These are phyloP conservation scores for Neofusicoccum cordaticola DNA, from an alignment of 2,329 filamentous ascomycete species.

Conservation along the genomic window DNA sequence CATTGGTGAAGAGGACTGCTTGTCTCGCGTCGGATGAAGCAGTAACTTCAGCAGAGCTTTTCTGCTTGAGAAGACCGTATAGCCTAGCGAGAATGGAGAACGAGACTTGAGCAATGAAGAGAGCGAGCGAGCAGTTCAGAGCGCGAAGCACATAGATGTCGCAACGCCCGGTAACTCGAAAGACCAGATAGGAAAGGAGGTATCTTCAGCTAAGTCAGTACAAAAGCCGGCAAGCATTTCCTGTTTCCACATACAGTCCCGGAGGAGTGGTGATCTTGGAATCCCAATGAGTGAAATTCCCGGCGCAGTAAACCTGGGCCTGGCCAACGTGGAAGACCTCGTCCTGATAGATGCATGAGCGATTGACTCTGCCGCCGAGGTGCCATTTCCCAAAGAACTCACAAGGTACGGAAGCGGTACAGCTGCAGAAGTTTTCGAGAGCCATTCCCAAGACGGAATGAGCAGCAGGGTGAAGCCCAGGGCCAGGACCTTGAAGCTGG, in stretches of 20 bases:
- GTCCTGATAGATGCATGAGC: conserved; percentile 53
- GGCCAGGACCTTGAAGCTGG: conserved; percentile 14
- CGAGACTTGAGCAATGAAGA: conserved; percentile 15
- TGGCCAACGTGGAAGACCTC: conserved; percentile 89
- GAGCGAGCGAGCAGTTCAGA: conserved; percentile 30
- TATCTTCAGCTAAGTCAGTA: conserved; percentile 37
- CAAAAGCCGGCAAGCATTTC: conserved; percentile 49
- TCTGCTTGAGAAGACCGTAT: conserved; percentile 12
- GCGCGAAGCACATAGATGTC: conserved; percentile 36
- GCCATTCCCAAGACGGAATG: conserved; percentile 37
- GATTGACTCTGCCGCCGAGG: neutral
- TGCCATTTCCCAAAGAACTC: conserved; percentile 24
- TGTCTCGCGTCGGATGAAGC: conserved; percentile 20
- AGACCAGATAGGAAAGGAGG: conserved; percentile 38
- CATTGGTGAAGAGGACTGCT: conserved; percentile 32
- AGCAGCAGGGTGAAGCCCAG: conserved; percentile 15
- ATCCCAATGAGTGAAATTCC: conserved; percentile 78
- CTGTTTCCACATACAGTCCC: conserved; percentile 56
- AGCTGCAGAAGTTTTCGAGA: conserved; percentile 43
- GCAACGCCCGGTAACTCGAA: conserved; percentile 39
- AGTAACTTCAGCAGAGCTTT: neutral
- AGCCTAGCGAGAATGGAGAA: conserved; percentile 16
- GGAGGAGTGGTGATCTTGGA: conserved; percentile 97
- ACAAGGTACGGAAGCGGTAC: conserved; percentile 61
- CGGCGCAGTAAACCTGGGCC: conserved; percentile 79